Evolutionary conservation across 2,329 filamentous ascomycete genomes (phyloP), one percentile per base, ranked within the genome.

Genomic region (Onygenales sp.): DNA sequence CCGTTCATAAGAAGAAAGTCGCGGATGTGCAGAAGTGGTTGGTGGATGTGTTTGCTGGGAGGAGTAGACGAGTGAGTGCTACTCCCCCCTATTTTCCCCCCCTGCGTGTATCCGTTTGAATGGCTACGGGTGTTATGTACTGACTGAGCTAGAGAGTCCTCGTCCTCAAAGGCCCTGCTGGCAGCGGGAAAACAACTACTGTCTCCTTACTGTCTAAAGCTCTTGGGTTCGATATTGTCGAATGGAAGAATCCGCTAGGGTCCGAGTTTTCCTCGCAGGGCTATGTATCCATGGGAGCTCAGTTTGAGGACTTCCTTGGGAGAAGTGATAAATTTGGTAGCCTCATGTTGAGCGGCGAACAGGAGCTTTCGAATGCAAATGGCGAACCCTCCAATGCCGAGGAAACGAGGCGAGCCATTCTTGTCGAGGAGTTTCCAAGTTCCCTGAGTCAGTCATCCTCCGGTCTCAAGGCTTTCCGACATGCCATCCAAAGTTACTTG

Each of bases 1-100:
- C 87, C 0, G 92, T 98, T 14, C 91, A 98, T 69, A 96, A 94
- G 74, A 93, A 82, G 62, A 98, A 98, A 69, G 87, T 97, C 5
- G 73, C 82, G 2, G 91, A 97, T 70, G 91, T 97, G 45, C 81
- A 84, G 55, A 78, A 73, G 55, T 97, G 93, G 91, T 73, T 98
- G 36, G 82, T 87, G 43, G 81, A 85, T 64, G 87, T 89, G 14
- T 79, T 89, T 57, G 68, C 71, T 31, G 87, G 88, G 43, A 71
- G 65, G 45, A 67, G 69, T 52, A 69, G 68, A 55, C 64, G 64
- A 57, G 71, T 73, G 59, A 59, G 70, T 60, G 38, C 43, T 35
- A 52, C 14, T 49, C 42, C 7, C 53, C 44, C 11, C 32, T 41
- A 48, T 43, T 13, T 55, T n/a, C 35, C 3, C 36, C 21, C n/a